These are phyloP conservation scores for Torrubiellomyces zombiae DNA, from an alignment of 2,329 filamentous ascomycete genomes.

Conservation along the genomic window DNA sequence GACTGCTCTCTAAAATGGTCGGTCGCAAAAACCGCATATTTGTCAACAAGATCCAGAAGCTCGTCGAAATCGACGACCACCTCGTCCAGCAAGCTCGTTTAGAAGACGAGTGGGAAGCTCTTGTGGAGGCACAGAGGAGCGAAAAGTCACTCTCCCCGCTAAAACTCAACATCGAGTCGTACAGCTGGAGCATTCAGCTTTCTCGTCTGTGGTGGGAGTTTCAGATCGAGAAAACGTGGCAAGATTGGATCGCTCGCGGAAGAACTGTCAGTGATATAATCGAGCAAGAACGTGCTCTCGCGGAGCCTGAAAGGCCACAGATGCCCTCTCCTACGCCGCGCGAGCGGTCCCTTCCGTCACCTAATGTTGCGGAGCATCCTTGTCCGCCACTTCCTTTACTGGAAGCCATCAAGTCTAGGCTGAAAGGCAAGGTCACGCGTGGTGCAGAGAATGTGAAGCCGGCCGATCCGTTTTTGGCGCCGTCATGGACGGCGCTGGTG, in stretches of 20 bases:
- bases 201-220: conserved; percentile 14
- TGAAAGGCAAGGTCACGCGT: too few species aligned
- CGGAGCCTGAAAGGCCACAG: conserved; percentile 9
- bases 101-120: conserved; percentile 33
- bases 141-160: background rate
- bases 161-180: conserved; percentile 9
- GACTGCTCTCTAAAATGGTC: conserved; percentile 39
- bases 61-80: conserved; percentile 23
- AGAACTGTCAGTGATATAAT: conserved; percentile 23
- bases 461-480: conserved; percentile 3
- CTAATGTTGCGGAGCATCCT: conserved; percentile 4
- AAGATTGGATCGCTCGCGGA: conserved; percentile 24
- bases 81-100: conserved; percentile 11
- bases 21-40: conserved; percentile 29
- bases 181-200: conserved; percentile 14
- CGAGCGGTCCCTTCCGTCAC: too few species aligned
- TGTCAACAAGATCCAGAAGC: conserved; percentile 20
- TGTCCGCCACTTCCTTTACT: conserved; percentile 1
- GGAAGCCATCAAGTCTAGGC: conserved; percentile 2
- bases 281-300: conserved; percentile 18
- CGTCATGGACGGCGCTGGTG: conserved; percentile 4
- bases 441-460: too few species aligned
- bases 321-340: too few species aligned
- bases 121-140: conserved; percentile 14
- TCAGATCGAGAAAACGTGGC: conserved; percentile 14